These are phyloP conservation scores for Coemansia sp. DNA, from an alignment of 192 early-diverging fungal genomes.

Conservation along the genomic window DNA sequence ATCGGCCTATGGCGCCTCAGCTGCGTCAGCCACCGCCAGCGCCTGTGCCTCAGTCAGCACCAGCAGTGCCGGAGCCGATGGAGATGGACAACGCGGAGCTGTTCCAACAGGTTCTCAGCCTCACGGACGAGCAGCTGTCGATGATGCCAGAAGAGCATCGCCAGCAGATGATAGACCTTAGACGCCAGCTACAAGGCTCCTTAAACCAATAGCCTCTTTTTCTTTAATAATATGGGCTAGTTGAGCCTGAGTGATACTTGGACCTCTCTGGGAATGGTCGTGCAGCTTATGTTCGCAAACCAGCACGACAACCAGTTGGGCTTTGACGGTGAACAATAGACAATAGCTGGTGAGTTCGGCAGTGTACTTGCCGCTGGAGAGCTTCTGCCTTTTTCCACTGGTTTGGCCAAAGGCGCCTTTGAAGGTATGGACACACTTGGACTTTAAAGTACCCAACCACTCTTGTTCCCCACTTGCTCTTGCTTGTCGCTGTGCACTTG, in stretches of 20 bases:
- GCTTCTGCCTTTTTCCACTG: background rate
- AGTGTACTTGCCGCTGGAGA: background rate
- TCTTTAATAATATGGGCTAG: background rate
- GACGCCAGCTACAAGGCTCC: slow-evolving; percentile 19
- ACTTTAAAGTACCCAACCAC: too few species aligned
- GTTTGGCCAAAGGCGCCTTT: background rate
- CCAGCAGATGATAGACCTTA: slow-evolving; percentile 67
- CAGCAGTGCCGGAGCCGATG: slow-evolving; percentile 36
- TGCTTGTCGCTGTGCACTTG: too few species aligned
- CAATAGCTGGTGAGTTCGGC: background rate
- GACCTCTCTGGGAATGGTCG: background rate
- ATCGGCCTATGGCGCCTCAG: background rate
- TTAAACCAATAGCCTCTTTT: background rate
- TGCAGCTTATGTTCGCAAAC: background rate
- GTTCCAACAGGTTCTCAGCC: slow-evolving; percentile 74
- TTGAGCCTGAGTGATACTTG: background rate
- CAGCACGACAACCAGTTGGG: background rate
- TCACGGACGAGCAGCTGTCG: slow-evolving; percentile 80
- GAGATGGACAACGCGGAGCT: slow-evolving; percentile 64
- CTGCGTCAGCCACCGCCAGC: background rate
- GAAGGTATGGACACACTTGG: background rate
- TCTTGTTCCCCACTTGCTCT: too few species aligned
- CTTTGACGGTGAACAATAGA: background rate
- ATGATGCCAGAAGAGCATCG: slow-evolving; percentile 75
- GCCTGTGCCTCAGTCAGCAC: background rate